These are phyloP conservation scores for Colletotrichum abscissum DNA, from an alignment of 2,329 filamentous ascomycete species.

Conservation along the genomic window DNA sequence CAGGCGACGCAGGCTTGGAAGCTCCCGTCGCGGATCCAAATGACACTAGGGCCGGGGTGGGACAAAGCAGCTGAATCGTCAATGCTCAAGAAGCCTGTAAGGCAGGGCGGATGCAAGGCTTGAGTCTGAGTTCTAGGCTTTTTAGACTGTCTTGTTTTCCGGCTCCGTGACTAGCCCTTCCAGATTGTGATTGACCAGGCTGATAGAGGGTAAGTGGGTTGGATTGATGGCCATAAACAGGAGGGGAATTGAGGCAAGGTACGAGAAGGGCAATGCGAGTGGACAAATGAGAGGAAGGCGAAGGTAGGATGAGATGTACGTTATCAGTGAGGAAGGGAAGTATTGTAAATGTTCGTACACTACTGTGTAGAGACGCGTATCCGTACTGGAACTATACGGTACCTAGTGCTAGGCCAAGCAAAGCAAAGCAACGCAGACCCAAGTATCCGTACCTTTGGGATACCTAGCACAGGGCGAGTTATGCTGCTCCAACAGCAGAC, in stretches of 20 bases:
- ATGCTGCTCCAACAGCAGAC: neutral
- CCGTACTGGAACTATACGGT: neutral
- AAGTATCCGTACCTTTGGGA: neutral
- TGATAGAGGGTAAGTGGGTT: neutral
- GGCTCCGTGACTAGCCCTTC: neutral
- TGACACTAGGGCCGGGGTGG: conserved; percentile 26
- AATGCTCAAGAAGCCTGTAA: conserved; percentile 5
- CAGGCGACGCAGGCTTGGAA: conserved; percentile 19
- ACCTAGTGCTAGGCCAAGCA: neutral
- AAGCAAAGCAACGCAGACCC: neutral
- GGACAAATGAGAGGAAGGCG: neutral
- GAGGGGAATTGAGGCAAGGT: neutral
- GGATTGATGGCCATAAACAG: neutral
- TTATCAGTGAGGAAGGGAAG: neutral
- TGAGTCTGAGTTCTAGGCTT: neutral
- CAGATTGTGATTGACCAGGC: neutral
- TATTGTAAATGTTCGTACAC: neutral
- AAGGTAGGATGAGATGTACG: neutral
- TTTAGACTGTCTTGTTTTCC: neutral
- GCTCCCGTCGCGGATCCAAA: conserved; percentile 35
- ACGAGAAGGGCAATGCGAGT: neutral
- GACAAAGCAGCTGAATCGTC: conserved; percentile 29
- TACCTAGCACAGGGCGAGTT: neutral
- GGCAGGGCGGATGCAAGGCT: neutral
- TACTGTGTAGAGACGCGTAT: neutral